phyloP scores from a whole-genome alignment of 345 rosid species.

The Dipteronia sinensis region DNA sequence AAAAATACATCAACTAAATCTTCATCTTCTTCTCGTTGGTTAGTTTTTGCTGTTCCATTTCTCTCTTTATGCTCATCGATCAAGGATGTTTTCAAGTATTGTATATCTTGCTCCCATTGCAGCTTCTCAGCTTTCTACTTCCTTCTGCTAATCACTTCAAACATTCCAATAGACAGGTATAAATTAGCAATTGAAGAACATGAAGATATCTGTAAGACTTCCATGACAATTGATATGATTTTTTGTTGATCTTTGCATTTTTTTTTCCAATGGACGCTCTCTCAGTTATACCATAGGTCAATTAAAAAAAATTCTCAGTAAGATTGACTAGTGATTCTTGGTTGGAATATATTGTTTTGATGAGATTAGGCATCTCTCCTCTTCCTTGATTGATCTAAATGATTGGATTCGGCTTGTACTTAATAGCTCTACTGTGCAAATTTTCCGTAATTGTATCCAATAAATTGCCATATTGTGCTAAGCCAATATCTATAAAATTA shows the following conservation, averaged over 20 bases:
- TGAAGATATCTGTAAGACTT: conserved; percentile 20
- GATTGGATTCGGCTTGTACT: conserved; percentile 24
- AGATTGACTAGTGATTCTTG: conserved; percentile 20
- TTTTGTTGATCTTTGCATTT: no score
- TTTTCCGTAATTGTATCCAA: conserved; percentile 23
- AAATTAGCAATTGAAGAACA: conserved; percentile 35
- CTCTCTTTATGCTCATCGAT: no score
- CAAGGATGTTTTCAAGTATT: no score
- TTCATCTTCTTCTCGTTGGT: conserved; percentile 7
- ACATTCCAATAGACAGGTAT: neutral
- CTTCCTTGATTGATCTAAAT: conserved; percentile 16
- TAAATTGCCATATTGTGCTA: conserved; percentile 27
- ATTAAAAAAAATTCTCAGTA: conserved; percentile 20
- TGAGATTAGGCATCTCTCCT: neutral
- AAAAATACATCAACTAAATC: conserved; percentile 29
- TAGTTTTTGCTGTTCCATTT: no score
- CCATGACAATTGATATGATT: no score
- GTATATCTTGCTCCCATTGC: no score
- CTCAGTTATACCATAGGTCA: conserved; percentile 27
- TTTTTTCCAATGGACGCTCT: conserved; percentile 36
- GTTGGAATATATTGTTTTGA: neutral
- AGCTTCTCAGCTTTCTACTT: no score
- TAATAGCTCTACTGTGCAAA: conserved; percentile 19
- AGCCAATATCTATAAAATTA: conserved; percentile 15
- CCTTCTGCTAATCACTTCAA: no score